phyloP scores from a whole-genome alignment of 441 rosid genomes.

The Sinapis alba region DNA sequence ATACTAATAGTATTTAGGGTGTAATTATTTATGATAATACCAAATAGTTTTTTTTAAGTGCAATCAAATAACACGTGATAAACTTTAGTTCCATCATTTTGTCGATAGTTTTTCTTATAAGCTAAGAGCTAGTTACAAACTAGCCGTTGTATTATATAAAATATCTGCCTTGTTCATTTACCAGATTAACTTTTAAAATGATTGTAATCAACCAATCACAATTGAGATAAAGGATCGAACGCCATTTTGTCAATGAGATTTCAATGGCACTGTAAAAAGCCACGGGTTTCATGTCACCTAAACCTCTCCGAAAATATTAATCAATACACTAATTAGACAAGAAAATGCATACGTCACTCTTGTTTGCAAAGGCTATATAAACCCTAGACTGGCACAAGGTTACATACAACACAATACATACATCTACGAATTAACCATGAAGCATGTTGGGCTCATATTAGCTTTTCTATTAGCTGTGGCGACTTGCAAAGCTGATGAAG shows the following conservation, averaged over 20 bases:
- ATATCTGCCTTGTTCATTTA: background rate
- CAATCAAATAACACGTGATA: background rate
- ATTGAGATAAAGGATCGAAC: background rate
- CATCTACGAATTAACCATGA: conserved; percentile 18
- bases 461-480: conserved; percentile 13
- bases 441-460: conserved; percentile 2
- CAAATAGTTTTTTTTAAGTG: background rate
- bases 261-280: background rate
- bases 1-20: too few species aligned
- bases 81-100: background rate
- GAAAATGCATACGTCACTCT: background rate
- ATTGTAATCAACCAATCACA: background rate
- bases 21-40: background rate
- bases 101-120: background rate
- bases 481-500: conserved; percentile 17
- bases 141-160: too few species aligned
- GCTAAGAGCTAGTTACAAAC: background rate
- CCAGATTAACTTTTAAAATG: background rate
- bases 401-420: conserved; percentile 16
- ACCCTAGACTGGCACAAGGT: conserved; percentile 17
- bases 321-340: background rate
- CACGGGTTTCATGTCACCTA: background rate
- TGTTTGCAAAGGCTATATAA: conserved; percentile 28
- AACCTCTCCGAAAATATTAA: background rate
- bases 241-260: background rate